A percentile compares a stretch with the other conserved stretches of the same genome.
Conservation (phyloP, 139 green algal species). For the Closterium sp. region DNA sequence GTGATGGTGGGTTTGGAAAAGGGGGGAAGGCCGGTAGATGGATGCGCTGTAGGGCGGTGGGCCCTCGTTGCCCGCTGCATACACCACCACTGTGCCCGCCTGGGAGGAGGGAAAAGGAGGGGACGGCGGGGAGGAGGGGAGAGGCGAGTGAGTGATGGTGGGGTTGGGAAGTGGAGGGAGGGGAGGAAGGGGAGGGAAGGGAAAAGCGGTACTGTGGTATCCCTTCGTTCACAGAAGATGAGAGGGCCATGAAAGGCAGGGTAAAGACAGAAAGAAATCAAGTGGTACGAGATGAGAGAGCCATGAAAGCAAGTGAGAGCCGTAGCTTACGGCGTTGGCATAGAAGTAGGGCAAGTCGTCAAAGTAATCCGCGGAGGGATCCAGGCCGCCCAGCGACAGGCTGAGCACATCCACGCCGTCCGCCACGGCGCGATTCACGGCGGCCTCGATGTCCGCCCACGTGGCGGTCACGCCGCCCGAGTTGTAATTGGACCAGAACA, state of each 20-base stretch:
- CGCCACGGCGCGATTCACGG: background rate
- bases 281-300: too few species aligned
- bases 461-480: background rate
- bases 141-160: too few species aligned
- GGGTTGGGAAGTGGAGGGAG: background rate
- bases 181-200: background rate
- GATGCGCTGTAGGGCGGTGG: background rate
- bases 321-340: background rate
- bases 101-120: background rate
- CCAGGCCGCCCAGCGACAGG: background rate
- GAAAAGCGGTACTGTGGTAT: background rate
- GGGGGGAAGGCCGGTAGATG: too few species aligned
- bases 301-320: too few species aligned
- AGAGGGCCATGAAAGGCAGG: too few species aligned
- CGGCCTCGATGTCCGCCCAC: background rate
- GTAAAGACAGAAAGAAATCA: too few species aligned
- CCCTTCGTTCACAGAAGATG: too few species aligned
- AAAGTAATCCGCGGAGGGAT: background rate
- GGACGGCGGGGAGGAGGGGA: too few species aligned
- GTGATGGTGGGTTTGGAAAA: too few species aligned
- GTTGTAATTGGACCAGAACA: background rate
- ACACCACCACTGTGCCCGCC: background rate
- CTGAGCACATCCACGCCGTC: conserved; percentile 9
- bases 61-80: background rate
- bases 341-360: background rate